Evolutionary conservation across 139 green algal species (phyloP).

Genomic region (Medakamo hakoo): DNA sequence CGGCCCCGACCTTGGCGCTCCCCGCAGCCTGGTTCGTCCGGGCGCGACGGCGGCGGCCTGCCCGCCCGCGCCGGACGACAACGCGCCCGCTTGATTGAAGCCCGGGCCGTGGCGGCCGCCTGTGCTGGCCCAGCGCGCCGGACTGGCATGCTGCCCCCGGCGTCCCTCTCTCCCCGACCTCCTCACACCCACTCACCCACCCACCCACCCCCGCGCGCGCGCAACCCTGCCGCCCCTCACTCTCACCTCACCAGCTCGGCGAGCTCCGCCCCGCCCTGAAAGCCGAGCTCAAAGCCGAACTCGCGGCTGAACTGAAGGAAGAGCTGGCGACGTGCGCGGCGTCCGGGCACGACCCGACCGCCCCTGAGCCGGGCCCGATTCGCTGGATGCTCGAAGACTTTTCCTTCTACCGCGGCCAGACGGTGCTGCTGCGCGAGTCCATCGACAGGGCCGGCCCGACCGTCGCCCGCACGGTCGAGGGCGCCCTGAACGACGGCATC

Average conservation of each 20-base stretch:
- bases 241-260: no score
- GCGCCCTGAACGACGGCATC: neutral
- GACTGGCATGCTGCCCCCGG: no score
- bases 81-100: no score
- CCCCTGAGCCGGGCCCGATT: neutral
- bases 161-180: no score
- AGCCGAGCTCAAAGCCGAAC: neutral
- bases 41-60: no score
- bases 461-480: neutral
- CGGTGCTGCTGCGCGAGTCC: neutral
- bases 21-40: no score
- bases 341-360: no score
- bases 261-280: neutral
- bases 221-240: no score
- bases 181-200: neutral
- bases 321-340: neutral
- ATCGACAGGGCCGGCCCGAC: neutral
- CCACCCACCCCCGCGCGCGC: neutral
- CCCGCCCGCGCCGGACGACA: no score
- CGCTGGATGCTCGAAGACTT: neutral
- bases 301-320: neutral
- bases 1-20: no score
- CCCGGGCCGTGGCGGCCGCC: no score
- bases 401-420: neutral
- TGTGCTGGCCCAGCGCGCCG: no score